phyloP scores from a whole-genome alignment of 371 early-diverging fungal genomes.

The Phascolomyces articulosus region DNA sequence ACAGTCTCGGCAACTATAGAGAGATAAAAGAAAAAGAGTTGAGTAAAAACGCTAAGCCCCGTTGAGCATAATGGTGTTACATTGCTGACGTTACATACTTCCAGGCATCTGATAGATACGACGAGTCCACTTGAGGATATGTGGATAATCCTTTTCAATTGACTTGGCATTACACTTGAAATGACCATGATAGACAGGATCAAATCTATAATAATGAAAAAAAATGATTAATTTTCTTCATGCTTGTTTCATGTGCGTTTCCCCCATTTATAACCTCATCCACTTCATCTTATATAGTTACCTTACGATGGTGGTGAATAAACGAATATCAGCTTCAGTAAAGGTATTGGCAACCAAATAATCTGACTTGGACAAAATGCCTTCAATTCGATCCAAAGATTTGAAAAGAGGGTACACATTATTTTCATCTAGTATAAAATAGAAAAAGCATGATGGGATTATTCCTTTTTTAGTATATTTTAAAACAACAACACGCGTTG shows the following conservation, averaged over 20 bases:
- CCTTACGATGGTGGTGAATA: slow-evolving; percentile 92
- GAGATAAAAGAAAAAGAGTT: background rate
- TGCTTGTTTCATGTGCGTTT: no score
- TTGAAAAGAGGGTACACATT: slow-evolving; percentile 75
- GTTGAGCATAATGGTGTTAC: background rate
- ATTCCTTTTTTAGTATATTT: background rate
- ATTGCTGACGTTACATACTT: slow-evolving; percentile 28
- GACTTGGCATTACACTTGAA: slow-evolving; percentile 90
- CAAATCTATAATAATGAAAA: slow-evolving; percentile 61
- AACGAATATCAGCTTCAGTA: slow-evolving; percentile 92
- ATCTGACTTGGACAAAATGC: slow-evolving; percentile 67
- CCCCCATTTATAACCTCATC: background rate
- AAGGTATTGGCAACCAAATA: slow-evolving; percentile 78
- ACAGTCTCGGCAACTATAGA: slow-evolving; percentile 70
- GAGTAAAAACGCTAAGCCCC: background rate
- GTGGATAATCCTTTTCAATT: slow-evolving; percentile 86
- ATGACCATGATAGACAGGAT: slow-evolving; percentile 89
- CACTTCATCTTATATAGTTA: slow-evolving; percentile 19
- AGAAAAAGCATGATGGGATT: background rate
- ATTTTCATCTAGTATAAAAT: slow-evolving; percentile 59
- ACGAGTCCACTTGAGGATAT: slow-evolving; percentile 83
- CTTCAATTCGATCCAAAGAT: slow-evolving; percentile 86
- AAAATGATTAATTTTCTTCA: no score
- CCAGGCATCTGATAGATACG: slow-evolving; percentile 84
- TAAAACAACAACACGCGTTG: no score